A percentile compares a stretch with the other conserved stretches of the same genome.
Conservation (phyloP, 176 grass and related monocot genomes). For the Otatea glauca region DNA sequence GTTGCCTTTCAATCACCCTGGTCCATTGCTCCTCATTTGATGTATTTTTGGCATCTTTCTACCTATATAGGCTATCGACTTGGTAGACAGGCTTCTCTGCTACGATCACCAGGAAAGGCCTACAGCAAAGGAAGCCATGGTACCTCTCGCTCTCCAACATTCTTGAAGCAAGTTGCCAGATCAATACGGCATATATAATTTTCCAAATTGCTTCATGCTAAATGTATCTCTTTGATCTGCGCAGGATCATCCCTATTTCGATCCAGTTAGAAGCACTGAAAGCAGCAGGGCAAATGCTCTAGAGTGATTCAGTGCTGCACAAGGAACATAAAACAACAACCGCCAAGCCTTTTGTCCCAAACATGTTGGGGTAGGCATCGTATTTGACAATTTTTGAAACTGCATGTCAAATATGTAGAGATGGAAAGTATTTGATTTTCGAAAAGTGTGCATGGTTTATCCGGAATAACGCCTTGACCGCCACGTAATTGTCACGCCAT, state of each 20-base stretch:
- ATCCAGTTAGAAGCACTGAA: conserved; percentile 60
- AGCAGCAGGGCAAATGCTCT: conserved; percentile 43
- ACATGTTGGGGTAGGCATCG: no score
- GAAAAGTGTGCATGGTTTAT: not conserved
- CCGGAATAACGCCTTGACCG: not conserved
- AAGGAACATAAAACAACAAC: not conserved
- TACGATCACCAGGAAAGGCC: conserved; percentile 95
- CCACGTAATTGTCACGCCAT: conserved; percentile 19
- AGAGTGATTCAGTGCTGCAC: conserved; percentile 19
- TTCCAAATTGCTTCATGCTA: not conserved
- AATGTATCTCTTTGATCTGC: conserved; percentile 32
- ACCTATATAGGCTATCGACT: conserved; percentile 76
- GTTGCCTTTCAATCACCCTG: conserved; percentile 10
- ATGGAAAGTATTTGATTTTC: conserved; percentile 6
- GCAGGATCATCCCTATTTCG: conserved; percentile 83
- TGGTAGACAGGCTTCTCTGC: conserved; percentile 76
- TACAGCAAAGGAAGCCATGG: conserved; percentile 94
- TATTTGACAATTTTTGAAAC: conserved; percentile 13
- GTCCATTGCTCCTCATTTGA: conserved; percentile 1
- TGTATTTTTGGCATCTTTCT: conserved; percentile 36
- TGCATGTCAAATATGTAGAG: conserved; percentile 25
- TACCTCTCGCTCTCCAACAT: conserved; percentile 6
- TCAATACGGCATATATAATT: not conserved
- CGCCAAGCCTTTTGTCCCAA: no score
- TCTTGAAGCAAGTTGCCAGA: conserved; percentile 21